Base-by-base conservation (phyloP, 1,139 yeast genomes). In the Magnusiomyces clavatus region DNA sequence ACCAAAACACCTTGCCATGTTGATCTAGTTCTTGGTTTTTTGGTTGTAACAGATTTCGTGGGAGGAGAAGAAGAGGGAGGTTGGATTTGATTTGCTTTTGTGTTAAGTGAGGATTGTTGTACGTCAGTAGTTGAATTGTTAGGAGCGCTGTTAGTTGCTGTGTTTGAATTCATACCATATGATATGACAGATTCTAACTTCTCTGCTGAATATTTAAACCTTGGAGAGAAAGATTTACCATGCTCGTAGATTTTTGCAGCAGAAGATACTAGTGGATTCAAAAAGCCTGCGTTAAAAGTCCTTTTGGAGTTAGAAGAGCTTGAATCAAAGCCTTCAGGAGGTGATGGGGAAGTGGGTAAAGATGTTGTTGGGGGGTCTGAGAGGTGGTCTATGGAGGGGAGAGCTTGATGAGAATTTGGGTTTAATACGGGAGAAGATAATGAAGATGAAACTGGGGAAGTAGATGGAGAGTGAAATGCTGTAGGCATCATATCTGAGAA, bases 161-260 rank as follows among this genome's bases (percentile, higher is more conserved):
- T 19, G 11, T 5, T 39, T 29, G 36, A 19, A 10, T 48, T 29
- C 48, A 53, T 50, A 37, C 49, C 41, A 12, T 53, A 50, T 29
- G 52, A 54, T 14, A 85, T 82, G 1, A 82, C 84, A 53, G 77
- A 74, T 63, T 82, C 87, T 36, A 82, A 78, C 57, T 79, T 77
- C 46, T 77, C 86, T 2, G 86, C 86, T 40, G 86, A 84, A 62
- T 80, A 81, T 61, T 77, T 79, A 63, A 82, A 80, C 12, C 75
- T 66, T 6, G 83, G 78, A 3, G 81, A 77, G 55, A 75, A 76
- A 53, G 75, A 76, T 60, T 80, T 81, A 41, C 81, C 74, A 35
- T 72, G 68, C 60, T 81, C 82, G 64, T 81, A 81, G 51, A 78
- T 82, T 55, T 73, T 75, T 40, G 79, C 81, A 1, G 86, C 86